These are phyloP conservation scores for Talaromyces stipitatus DNA, from an alignment of 495 filamentous ascomycete genomes.

Conservation along the genomic window DNA sequence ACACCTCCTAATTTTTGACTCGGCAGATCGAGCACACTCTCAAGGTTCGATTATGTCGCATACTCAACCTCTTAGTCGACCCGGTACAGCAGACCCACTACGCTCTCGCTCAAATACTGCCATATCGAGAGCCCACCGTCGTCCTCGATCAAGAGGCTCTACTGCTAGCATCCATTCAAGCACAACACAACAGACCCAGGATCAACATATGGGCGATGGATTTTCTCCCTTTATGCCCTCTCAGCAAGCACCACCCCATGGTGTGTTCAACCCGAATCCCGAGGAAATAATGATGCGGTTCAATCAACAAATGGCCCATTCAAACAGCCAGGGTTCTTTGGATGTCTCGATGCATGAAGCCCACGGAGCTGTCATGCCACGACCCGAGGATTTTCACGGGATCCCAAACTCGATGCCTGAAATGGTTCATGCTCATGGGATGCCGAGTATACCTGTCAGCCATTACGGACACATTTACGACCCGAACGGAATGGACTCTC, in stretches of 20 bases:
- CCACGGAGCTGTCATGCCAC: conserved; percentile 39
- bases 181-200: conserved; percentile 58
- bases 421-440: conserved; percentile 20
- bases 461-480: conserved; percentile 54
- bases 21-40: conserved; percentile 19
- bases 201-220: conserved; percentile 47
- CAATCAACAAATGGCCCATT: conserved; percentile 49
- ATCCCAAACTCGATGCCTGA: conserved; percentile 30
- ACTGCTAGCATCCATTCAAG: conserved; percentile 73
- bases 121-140: conserved; percentile 52
- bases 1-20: conserved; percentile 2
- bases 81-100: conserved; percentile 37
- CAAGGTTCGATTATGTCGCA: conserved; percentile 30
- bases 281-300: conserved; percentile 59
- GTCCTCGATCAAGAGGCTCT: conserved; percentile 72
- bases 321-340: conserved; percentile 40
- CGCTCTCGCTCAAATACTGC: conserved; percentile 54
- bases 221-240: conserved; percentile 44
- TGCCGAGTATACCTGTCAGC: conserved; percentile 30
- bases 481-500: conserved; percentile 59
- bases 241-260: conserved; percentile 44
- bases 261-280: conserved; percentile 41
- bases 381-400: conserved; percentile 36
- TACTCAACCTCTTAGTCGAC: conserved; percentile 30
- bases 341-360: conserved; percentile 44